phyloP scores from a whole-genome alignment of 2,329 filamentous ascomycete species.

The Sporothrix phasma region DNA sequence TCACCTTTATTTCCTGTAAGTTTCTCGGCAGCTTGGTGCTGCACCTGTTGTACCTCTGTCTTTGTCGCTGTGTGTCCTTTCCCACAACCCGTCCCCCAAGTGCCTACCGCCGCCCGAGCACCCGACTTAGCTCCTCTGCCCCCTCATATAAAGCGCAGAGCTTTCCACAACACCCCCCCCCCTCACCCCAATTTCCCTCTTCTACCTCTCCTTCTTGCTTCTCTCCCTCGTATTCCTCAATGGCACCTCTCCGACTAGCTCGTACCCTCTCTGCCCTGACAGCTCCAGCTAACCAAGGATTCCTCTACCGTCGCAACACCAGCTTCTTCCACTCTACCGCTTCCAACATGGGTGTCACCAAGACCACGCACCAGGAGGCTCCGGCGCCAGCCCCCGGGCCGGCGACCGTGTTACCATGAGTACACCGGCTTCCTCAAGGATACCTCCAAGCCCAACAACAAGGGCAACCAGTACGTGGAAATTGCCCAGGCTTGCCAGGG shows the following conservation, averaged over 20 bases:
- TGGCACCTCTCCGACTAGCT: conserved; percentile 10
- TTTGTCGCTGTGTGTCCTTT: too few species aligned
- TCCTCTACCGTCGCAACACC: conserved; percentile 2
- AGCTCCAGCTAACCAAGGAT: conserved; percentile 10
- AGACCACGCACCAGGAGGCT: conserved; percentile 51
- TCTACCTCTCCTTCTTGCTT: background rate
- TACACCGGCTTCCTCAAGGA: conserved; percentile 87
- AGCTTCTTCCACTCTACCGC: conserved; percentile 15
- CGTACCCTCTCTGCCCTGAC: conserved; percentile 10
- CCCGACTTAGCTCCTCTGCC: background rate
- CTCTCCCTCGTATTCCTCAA: background rate
- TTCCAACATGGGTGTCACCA: conserved; percentile 61
- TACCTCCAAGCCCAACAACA: conserved; percentile 44
- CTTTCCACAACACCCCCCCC: background rate
- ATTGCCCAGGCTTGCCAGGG: too few species aligned
- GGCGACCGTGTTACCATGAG: conserved; percentile 77
- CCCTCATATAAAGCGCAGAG: conserved; percentile 4
- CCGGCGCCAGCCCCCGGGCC: conserved; percentile 46
- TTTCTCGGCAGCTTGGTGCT: background rate
- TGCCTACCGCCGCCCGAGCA: background rate
- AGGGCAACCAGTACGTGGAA: conserved; percentile 58
- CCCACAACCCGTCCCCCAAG: background rate
- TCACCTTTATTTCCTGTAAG: background rate
- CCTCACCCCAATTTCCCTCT: background rate
- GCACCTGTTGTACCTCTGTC: background rate